Base-by-base conservation (phyloP, 345 rosid genomes). In the Barbarea vulgaris region DNA sequence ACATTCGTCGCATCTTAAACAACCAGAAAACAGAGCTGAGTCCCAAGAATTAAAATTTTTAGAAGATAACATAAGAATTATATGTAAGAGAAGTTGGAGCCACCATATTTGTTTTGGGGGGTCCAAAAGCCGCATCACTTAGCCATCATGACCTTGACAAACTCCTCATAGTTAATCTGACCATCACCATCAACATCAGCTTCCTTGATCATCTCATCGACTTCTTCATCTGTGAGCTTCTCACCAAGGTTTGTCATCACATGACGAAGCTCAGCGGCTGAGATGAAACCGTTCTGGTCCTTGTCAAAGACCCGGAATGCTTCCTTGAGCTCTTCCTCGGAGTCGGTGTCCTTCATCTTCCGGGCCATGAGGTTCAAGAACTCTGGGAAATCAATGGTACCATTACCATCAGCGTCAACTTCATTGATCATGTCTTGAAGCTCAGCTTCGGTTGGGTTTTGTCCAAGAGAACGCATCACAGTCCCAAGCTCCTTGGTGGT, bases 121-220 rank as follows among this genome's bases (percentile, higher is more conserved):
- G 65, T 17, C 64, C 7, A 34, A 56, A 64, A 15, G 47, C 48
- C 48, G 50, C 37, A 64, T 84, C 79, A 90, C 88, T 90, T 89
- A 37, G 96, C 96, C 96, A 89, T 89, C 96, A 89, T 89, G 67
- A 89, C 91, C 85, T 87, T 89, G 17, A 89, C 96, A 73, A 89
- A 89, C 77, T 89, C 96, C 71, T 89, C 93, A 2, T 89, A 89
- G 84, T 89, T 89, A 76, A 89, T 89, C 84, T 89, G 96, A 27
- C 93, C 93, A 56, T 89, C 96, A 15, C 96, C 96, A 37, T 89
- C 96, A 18, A 89, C 96, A 71, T 89, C 96, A 36, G 96, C 92
- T 80, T 89, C 96, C 77, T 89, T 80, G 48, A 89, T 87, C 96
- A 89, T 89, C 92, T 89, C 96, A 50, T 89, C 96, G 3, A 89